Evolutionary conservation across 352 stramenopile species (phyloP).

Genomic region (Plasmopara halstedii): DNA sequence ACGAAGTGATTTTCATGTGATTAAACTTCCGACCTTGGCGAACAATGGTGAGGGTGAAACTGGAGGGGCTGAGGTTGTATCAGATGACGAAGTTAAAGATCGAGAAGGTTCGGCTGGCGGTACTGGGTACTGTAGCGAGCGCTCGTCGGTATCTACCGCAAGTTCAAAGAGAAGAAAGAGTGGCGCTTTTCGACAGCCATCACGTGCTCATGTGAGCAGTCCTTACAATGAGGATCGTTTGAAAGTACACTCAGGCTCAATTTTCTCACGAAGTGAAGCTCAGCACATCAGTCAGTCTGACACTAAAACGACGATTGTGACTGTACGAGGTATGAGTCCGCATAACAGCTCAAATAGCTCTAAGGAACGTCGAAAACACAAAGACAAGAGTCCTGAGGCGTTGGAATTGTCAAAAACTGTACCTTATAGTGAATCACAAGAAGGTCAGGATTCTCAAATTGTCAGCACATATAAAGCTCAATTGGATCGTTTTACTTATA

Average conservation of each 20-base stretch:
- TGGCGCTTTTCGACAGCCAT: constrained; percentile 7
- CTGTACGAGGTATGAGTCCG: constrained; percentile 17
- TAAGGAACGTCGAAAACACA: constrained; percentile 34
- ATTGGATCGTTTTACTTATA: constrained; percentile 14
- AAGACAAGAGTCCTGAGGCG: constrained; percentile 14
- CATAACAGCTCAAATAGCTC: constrained; percentile 22
- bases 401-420: background rate
- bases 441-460: constrained; percentile 14
- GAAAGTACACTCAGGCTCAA: background rate
- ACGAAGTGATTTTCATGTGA: constrained; percentile 72
- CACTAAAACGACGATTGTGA: constrained; percentile 2
- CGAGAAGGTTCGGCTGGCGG: constrained; percentile 19
- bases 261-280: constrained; percentile 5
- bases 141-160: constrained; percentile 25
- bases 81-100: constrained; percentile 39
- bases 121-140: constrained; percentile 16
- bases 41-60: background rate
- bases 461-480: constrained; percentile 17
- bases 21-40: constrained; percentile 48
- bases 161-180: constrained; percentile 28
- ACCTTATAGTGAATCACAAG: constrained; percentile 11
- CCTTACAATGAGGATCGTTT: background rate
- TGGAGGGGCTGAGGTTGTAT: constrained; percentile 37
- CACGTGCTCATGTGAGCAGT: background rate
- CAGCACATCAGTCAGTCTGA: constrained; percentile 22